These are phyloP conservation scores for Suillus decipiens DNA, from an alignment of 768 basidiomycete genomes.

Conservation along the genomic window DNA sequence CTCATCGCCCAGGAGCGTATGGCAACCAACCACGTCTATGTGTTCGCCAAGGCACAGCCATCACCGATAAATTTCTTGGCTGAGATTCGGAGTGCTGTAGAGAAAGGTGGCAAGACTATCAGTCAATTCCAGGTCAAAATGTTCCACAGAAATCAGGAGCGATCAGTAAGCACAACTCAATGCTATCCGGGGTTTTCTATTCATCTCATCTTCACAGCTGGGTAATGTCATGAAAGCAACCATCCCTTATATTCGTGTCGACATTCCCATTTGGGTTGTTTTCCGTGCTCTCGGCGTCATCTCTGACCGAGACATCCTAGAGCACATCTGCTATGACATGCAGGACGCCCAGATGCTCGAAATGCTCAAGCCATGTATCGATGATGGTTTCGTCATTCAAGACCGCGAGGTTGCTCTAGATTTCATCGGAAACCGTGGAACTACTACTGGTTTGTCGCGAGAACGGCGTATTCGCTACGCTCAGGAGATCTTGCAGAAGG, in stretches of 20 bases:
- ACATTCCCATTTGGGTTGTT: slow-evolving; percentile 98
- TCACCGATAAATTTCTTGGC: slow-evolving; percentile 95
- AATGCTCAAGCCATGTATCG: slow-evolving; percentile 97
- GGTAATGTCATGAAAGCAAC: slow-evolving; percentile 96
- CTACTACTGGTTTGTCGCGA: slow-evolving; percentile 86
- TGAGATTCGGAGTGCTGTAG: slow-evolving; percentile 95
- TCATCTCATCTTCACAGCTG: slow-evolving; percentile 45
- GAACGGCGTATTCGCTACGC: slow-evolving; percentile 95
- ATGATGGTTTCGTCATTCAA: slow-evolving; percentile 98
- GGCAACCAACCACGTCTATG: slow-evolving; percentile 99
- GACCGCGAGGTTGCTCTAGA: slow-evolving; percentile 96
- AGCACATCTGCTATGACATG: slow-evolving; percentile 98
- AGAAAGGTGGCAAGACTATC: slow-evolving; percentile 97
- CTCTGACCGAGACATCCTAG: slow-evolving; percentile 95
- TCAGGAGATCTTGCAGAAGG: slow-evolving; percentile 97
- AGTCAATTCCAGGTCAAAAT: slow-evolving; percentile 98
- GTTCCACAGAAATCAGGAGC: slow-evolving; percentile 88
- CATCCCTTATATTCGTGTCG: slow-evolving; percentile 96
- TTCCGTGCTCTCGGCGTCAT: slow-evolving; percentile 98
- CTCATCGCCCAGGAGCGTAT: slow-evolving; percentile 99
- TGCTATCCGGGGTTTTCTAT: not conserved
- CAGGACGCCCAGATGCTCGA: slow-evolving; percentile 96
- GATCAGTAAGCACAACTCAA: slow-evolving; percentile 60
- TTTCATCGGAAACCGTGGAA: slow-evolving; percentile 98
- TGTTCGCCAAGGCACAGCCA: slow-evolving; percentile 96